phyloP scores from a whole-genome alignment of 2,329 filamentous ascomycete genomes.

The Aspergillus niger region DNA sequence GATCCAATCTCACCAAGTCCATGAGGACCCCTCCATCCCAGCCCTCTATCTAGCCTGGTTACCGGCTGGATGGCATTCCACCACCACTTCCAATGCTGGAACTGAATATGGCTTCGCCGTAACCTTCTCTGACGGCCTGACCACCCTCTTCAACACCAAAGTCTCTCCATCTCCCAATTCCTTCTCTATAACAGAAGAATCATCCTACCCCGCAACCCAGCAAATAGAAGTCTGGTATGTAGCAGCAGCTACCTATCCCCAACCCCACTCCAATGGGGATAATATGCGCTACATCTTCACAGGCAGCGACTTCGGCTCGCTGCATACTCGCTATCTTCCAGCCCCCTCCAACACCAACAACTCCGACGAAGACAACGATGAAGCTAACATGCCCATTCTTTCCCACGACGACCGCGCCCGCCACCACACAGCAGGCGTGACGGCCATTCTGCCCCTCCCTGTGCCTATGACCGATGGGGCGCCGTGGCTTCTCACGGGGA shows the following conservation, averaged over 20 bases:
- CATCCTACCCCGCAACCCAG: conserved; percentile 31
- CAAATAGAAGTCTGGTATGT: conserved; percentile 46
- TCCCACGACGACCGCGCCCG: conserved; percentile 52
- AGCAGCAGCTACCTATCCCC: conserved; percentile 29
- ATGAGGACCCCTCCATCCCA: conserved; percentile 59
- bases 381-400: conserved; percentile 14
- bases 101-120: conserved; percentile 60
- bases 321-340: conserved; percentile 35
- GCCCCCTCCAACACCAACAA: conserved; percentile 18
- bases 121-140: conserved; percentile 69
- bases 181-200: conserved; percentile 24
- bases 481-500: conserved; percentile 75
- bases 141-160: conserved; percentile 52
- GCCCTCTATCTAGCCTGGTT: conserved; percentile 76
- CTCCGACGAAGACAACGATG: not conserved
- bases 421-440: conserved; percentile 80
- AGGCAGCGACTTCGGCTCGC: conserved; percentile 42
- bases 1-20: conserved; percentile 50
- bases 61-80: conserved; percentile 41
- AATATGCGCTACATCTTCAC: conserved; percentile 37
- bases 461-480: conserved; percentile 45
- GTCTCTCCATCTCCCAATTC: not conserved
- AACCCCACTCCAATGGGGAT: not conserved
- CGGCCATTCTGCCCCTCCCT: conserved; percentile 74
- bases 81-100: not conserved